Percentiles rank a stretch among this genome's conserved stretches.
Conservation (phyloP, 2,329 filamentous ascomycete genomes). For the Pezicula rhizophila region DNA sequence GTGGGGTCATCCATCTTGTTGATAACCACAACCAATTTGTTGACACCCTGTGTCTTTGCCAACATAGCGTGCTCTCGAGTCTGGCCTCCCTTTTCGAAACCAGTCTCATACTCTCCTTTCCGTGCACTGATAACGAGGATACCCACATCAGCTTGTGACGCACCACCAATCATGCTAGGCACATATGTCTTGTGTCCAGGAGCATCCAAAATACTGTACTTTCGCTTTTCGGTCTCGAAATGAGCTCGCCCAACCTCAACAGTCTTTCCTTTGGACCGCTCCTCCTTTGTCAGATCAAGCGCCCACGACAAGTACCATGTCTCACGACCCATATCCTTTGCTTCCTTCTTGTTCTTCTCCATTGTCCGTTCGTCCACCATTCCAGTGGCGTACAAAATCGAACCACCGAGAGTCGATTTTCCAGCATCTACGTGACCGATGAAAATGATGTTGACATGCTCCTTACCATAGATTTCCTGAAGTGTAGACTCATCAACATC, state of each 20-base stretch:
- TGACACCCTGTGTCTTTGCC: slow-evolving; percentile 96
- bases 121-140: slow-evolving; percentile 93
- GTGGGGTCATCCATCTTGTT: slow-evolving; percentile 99
- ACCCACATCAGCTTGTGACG: slow-evolving; percentile 87
- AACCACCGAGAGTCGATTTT: slow-evolving; percentile 92
- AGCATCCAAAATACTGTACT: slow-evolving; percentile 94
- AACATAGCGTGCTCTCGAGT: slow-evolving; percentile 96
- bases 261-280: slow-evolving; percentile 93
- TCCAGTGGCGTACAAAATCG: slow-evolving; percentile 86
- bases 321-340: slow-evolving; percentile 92
- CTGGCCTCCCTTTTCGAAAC: slow-evolving; percentile 94
- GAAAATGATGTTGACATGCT: slow-evolving; percentile 90
- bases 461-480: slow-evolving; percentile 95
- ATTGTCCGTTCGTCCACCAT: slow-evolving; percentile 99
- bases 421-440: slow-evolving; percentile 97
- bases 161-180: slow-evolving; percentile 95
- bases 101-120: slow-evolving; percentile 98
- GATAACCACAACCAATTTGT: slow-evolving; percentile 88
- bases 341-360: slow-evolving; percentile 96
- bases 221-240: slow-evolving; percentile 93
- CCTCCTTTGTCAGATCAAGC: slow-evolving; percentile 93
- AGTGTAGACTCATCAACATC: slow-evolving; percentile 78
- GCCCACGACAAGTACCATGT: slow-evolving; percentile 99
- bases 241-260: slow-evolving; percentile 94
- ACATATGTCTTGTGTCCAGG: slow-evolving; percentile 98